phyloP scores from a whole-genome alignment of 345 rosid species.

The Eucalyptus brandiana region DNA sequence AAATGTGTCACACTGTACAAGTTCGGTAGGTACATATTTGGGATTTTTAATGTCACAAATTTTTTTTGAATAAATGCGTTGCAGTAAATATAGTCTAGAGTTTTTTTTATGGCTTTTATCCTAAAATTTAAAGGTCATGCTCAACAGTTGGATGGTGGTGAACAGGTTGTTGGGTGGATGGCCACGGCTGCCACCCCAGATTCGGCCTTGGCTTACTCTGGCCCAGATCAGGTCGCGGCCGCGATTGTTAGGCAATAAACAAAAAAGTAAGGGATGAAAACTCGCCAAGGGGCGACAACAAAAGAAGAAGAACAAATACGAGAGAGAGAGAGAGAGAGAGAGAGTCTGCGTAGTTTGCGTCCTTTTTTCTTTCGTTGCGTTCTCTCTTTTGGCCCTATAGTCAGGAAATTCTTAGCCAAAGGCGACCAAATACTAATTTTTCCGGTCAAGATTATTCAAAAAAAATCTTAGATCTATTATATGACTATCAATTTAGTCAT shows the following conservation, averaged over 20 bases:
- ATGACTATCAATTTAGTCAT: accelerated
- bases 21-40: accelerated
- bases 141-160: too few species aligned
- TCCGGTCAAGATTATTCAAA: neutral
- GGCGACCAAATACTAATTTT: neutral
- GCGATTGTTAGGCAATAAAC: neutral
- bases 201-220: too few species aligned
- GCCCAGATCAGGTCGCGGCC: neutral
- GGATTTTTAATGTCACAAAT: accelerated
- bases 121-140: too few species aligned
- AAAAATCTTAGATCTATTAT: neutral
- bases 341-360: neutral
- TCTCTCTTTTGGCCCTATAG: neutral
- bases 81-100: too few species aligned
- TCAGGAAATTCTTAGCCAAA: neutral
- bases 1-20: too few species aligned
- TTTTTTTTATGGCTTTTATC: too few species aligned
- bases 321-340: neutral
- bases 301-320: neutral
- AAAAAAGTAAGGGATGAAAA: too few species aligned
- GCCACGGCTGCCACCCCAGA: too few species aligned
- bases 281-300: neutral
- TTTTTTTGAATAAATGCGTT: accelerated
- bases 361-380: neutral
- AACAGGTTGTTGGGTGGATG: too few species aligned